Base-by-base conservation (phyloP, 1,139 yeast species). In the Spathaspora sp. region DNA sequence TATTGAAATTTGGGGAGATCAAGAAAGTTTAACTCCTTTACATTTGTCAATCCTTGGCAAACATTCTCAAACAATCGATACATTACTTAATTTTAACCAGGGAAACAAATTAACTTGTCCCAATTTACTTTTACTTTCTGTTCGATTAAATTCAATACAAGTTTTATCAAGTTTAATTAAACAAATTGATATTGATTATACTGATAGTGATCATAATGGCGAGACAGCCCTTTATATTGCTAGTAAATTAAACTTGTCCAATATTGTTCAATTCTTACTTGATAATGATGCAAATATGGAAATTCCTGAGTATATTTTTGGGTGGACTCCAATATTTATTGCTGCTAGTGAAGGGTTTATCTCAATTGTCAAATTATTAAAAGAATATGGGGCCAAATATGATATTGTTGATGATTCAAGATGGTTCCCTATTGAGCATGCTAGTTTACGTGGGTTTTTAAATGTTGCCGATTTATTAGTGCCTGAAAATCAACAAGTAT, bases 401-500 rank as follows among this genome's bases (percentile, higher is more conserved):
- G 79, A 80, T 43, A 67, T 75, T 42, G 77, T 79, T 17, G 99
- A 93, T 66, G 86, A 81, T 45, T 86, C 96, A 38, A 98, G 98
- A 0, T 93, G 98, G 98, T 82, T 91, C 20, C 97, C 98, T 7
- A 84, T 89, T 83, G 99, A 93, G 59, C 98, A 93, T 64, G 97
- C 98, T 0, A 85, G 89, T 47, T 72, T 93, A 43, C 77, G 98
- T 56, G 99, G 99, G 8, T 96, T 90, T 63, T 69, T 91, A 51
- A 76, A 72, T 1, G 80, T 89, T 23, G 84, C 95, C 2, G 81
- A 81, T 44, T 57, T 81, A 56, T 68, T 89, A 47, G 69, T 68
- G 45, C 88, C 89, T 1, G 47, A 48, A 1, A 64, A 73, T 50
- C 61, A 62, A 24, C 56, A 57, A 33, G 46, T 74, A 31, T 64